Evolutionary conservation across 2,329 filamentous ascomycete genomes (phyloP), one percentile per base, ranked within the genome.

Genomic region (Sporothrix schenckii): DNA sequence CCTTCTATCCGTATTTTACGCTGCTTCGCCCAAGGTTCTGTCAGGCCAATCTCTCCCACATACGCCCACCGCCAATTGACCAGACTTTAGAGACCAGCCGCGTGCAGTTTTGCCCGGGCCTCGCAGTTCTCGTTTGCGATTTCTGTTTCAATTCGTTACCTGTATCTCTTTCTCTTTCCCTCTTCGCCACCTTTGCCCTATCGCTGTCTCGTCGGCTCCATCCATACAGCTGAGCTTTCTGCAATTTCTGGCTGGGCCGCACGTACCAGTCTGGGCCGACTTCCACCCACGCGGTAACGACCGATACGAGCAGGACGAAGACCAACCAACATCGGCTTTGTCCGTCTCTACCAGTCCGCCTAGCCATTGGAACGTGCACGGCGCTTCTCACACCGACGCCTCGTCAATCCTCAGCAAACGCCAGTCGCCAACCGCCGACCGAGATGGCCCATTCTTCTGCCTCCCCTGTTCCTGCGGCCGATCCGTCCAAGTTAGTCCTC

Each of bases 401-500:
- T 13, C 9, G 16, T 50, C 24, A 16, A 19, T 47, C 16, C 2
- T 41, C 56, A 60, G 14, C 56, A 53, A 27, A 13, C 34, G 21
- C 50, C 50, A 30, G 24, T 41, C 63, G 61, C 63, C 61, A 54
- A 63, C 58, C 44, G 4, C 69, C 61, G 68, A 34, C 54, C 44
- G 19, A 50, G 27, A 70, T 72, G 72, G 60, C 70, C 21, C 53
- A 54, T 69, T 47, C 66, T 30, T 44, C 70, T 66, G n/a, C 70
- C n/a, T 27, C 70, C 21, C 56, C 65, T 68, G 61, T 65, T 47
- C 27, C 61, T 30, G 63, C 47, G 44, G 68, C 60, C 53, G 70
- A 73, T 24, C 72, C 72, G 39, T 21, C 60, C 58, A 69, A 58
- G 72, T 72, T 24, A 60, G 71, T 71, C 30, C 11, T 49, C 39